Base-by-base conservation (phyloP, 2,329 filamentous ascomycete genomes). In the Cladosporium phlei region DNA sequence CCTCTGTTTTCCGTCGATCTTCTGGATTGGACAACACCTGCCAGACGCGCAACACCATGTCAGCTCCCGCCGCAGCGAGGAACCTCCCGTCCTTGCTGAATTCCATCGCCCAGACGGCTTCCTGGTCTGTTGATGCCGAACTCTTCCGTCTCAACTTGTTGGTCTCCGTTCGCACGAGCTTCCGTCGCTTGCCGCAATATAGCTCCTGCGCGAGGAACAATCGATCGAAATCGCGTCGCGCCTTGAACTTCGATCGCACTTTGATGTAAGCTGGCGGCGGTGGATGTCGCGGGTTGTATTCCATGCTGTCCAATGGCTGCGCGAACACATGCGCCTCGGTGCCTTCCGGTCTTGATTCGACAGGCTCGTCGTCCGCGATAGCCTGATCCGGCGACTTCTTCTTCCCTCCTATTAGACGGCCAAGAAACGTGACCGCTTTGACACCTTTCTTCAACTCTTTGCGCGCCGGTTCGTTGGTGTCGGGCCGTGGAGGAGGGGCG, bases 51-150 rank as follows among this genome's bases (percentile, higher is more conserved):
- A 98, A 82, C 12, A 90, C 77, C 53, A 81, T 81, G 63, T 97
- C 93, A 55, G 91, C 87, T 3, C 93, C 93, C 9, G 86, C 93
- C n/a, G 88, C 88, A 5, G 93, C 93, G 14, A 98, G 73, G 63
- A 90, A 95, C 59, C 77, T 86, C 4, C 93, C 93, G 69, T 97
- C 91, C 50, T 84, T 84, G 60, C 91, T 97, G 60, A 97, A 97
- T 59, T 93, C 87, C 53, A 88, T 80, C 0, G 91, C 84, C 93
- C 93, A 98, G 25, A 95, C 83, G 0, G 93, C 89, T 50, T 60
- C 50, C 11, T 49, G 54, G 19, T 55, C 46, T n/a, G 58, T 50
- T 6, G 50, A 50, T 11, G 52, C 51, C 5, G 57, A 86, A 74
- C 39, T 74, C 73, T 30, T 69, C 60, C 47, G 59, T 51, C 40